A percentile compares a stretch with the other conserved stretches of the same genome.
Evolutionary conservation across 140 eudicot species (phyloP).

Genomic region (Erigeron philadelphicus): DNA sequence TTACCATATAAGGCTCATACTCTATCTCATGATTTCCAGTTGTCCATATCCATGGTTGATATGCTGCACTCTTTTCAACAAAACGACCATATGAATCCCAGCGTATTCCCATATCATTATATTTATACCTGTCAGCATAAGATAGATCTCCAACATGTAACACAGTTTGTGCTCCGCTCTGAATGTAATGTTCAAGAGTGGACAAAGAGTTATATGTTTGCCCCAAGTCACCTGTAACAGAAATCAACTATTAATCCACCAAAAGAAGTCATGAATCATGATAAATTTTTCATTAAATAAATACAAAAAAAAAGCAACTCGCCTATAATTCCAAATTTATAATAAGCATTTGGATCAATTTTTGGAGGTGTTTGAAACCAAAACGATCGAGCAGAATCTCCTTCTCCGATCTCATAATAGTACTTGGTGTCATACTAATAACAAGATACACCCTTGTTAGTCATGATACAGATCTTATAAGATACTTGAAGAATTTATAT

Average conservation of each 20-base stretch:
- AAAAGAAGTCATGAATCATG: neutral
- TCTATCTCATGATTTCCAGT: conserved; percentile 96
- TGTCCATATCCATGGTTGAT: conserved; percentile 93
- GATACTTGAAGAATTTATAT: neutral
- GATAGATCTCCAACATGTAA: conserved; percentile 93
- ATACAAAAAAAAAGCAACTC: conserved; percentile 20
- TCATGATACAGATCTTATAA: neutral
- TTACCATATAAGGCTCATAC: conserved; percentile 84
- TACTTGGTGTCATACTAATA: conserved; percentile 23
- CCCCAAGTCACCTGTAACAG: conserved; percentile 82
- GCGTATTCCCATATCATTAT: conserved; percentile 80
- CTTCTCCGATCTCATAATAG: conserved; percentile 29
- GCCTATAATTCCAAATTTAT: conserved; percentile 28
- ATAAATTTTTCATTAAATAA: conserved; percentile 2
- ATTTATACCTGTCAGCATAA: conserved; percentile 72
- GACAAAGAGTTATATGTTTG: conserved; percentile 91
- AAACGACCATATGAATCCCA: conserved; percentile 99
- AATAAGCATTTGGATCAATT: conserved; percentile 15
- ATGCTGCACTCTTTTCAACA: conserved; percentile 68
- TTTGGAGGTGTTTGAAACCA: conserved; percentile 30
- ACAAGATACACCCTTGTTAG: conserved; percentile 14
- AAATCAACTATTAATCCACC: conserved; percentile 3
- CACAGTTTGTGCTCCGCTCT: conserved; percentile 69
- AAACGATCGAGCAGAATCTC: conserved; percentile 28
- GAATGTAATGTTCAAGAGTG: conserved; percentile 71